phyloP scores from a whole-genome alignment of 192 early-diverging fungal species.

The Haplosporangium gracile region DNA sequence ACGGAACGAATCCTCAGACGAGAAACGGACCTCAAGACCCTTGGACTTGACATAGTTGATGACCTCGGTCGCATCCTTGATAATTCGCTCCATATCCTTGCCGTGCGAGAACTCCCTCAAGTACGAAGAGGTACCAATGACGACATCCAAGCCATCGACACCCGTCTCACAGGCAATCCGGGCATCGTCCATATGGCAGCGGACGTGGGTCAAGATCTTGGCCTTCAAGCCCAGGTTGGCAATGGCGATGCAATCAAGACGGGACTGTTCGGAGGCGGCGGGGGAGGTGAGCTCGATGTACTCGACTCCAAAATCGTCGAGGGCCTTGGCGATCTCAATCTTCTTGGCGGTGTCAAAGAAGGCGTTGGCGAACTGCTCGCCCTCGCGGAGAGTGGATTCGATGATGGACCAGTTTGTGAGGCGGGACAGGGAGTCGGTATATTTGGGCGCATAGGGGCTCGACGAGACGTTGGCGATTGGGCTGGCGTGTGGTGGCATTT shows the following conservation, averaged over 20 bases:
- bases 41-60: slow-evolving; percentile 96
- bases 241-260: slow-evolving; percentile 92
- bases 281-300: slow-evolving; percentile 98
- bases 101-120: slow-evolving; percentile 99
- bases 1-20: slow-evolving; percentile 98
- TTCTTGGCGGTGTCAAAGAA: slow-evolving; percentile 99
- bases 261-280: slow-evolving; percentile 97
- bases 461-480: slow-evolving; percentile 47
- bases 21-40: slow-evolving; percentile 98
- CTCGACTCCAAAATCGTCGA: slow-evolving; percentile 98
- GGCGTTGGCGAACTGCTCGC: slow-evolving; percentile 99
- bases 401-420: slow-evolving; percentile 96
- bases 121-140: slow-evolving; percentile 97
- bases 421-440: slow-evolving; percentile 80
- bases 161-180: slow-evolving; percentile 96
- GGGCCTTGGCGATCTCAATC: slow-evolving; percentile 98
- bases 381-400: slow-evolving; percentile 96
- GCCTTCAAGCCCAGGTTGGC: slow-evolving; percentile 94
- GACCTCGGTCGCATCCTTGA: slow-evolving; percentile 95
- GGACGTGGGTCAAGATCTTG: slow-evolving; percentile 96
- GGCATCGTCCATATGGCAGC: slow-evolving; percentile 99
- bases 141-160: slow-evolving; percentile 97
- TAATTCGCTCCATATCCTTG: slow-evolving; percentile 99
- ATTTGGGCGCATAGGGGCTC: slow-evolving; percentile 65
- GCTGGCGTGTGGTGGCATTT: slow-evolving; percentile 52